A percentile compares a stretch with the other conserved stretches of the same genome.
Conservation (phyloP, 208 protist species). For the Crithidia sp. region DNA sequence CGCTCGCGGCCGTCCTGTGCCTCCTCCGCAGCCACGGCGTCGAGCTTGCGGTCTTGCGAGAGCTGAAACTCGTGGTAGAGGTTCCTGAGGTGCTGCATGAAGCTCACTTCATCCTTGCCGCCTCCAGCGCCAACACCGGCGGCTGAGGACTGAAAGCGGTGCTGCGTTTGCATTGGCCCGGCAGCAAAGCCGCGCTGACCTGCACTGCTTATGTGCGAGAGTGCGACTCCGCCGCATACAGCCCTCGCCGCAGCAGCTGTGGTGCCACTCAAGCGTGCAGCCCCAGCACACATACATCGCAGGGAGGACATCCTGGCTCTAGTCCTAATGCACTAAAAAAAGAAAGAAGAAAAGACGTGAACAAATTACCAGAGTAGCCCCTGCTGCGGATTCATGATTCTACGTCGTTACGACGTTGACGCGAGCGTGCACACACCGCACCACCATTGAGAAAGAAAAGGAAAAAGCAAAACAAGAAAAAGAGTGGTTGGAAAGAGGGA, state of each 20-base stretch:
- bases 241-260: not conserved
- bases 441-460: too few relatives aligned
- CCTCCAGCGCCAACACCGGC: not conserved
- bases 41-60: slow-evolving; percentile 50
- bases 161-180: not conserved
- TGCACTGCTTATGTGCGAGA: not conserved
- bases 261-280: not conserved
- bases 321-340: too few relatives aligned
- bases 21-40: slow-evolving; percentile 27
- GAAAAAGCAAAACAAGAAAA: too few relatives aligned
- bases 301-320: not conserved
- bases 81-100: slow-evolving; percentile 32
- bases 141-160: not conserved
- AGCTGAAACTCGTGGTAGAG: slow-evolving; percentile 58
- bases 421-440: too few relatives aligned
- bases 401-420: too few relatives aligned
- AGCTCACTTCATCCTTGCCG: slow-evolving; percentile 9
- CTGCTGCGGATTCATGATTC: too few relatives aligned
- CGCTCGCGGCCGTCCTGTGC: slow-evolving; percentile 9
- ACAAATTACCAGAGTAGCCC: too few relatives aligned
- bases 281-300: not conserved
- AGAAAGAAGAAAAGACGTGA: too few relatives aligned
- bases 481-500: too few relatives aligned
- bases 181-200: not conserved
- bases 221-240: not conserved